Conservation (phyloP, 306 rosid species). For the peach (Prunus persica) region Prunus_persica_NCBIv2 NC_034009.1:19099001-19099500, state of each 20-base stretch:
- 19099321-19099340: slow-evolving; percentile 57
- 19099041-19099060: slow-evolving; percentile 9
- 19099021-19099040: slow-evolving; percentile 8
- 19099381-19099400: slow-evolving; percentile 80
- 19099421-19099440: slow-evolving; percentile 70
- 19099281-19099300: slow-evolving; percentile 49
- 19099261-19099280: slow-evolving; percentile 61
- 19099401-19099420: slow-evolving; percentile 81
- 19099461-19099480: slow-evolving; percentile 40
- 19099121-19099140: slow-evolving; percentile 56
- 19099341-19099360: slow-evolving; percentile 70
- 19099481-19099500: slow-evolving; percentile 49
- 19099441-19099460: slow-evolving; percentile 65
- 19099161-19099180: slow-evolving; percentile 88
- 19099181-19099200: slow-evolving; percentile 97
- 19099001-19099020: not conserved
- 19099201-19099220: slow-evolving; percentile 88
- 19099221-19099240: slow-evolving; percentile 65
- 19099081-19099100: slow-evolving; percentile 56
- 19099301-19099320: slow-evolving; percentile 39
- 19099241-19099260: slow-evolving; percentile 48
- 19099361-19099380: slow-evolving; percentile 86
- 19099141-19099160: slow-evolving; percentile 58
- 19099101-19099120: slow-evolving; percentile 52
- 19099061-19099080: not conserved